Base-by-base conservation (phyloP, 495 filamentous ascomycete species). In the Penicillium pulvis region DNA sequence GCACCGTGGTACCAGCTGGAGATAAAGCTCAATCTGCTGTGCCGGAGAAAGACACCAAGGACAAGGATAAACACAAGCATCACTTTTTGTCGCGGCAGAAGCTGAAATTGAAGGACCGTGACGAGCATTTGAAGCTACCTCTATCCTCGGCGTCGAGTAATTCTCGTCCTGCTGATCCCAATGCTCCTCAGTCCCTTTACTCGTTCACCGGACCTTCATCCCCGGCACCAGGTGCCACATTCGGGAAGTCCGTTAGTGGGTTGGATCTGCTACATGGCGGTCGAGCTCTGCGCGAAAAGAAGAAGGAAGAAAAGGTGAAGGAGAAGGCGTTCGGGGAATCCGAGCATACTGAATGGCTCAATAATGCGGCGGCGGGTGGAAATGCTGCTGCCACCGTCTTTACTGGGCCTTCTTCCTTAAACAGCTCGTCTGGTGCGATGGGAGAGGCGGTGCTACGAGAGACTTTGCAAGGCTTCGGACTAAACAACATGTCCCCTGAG, bases 31-130 rank as follows among this genome's bases (percentile, higher is more conserved):
- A 72, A 10, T 52, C 62, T 20, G 59, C 60, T 4, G 59, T 58
- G 2, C 64, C 64, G 36, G 71, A 75, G 16, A 74, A 77, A 55
- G 72, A 76, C 0, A 73, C 75, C 48, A 76, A 73, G 45, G 71
- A 72, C 1, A 71, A 73, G 64, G 85, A 90, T 45, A 90, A 89
- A 67, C 85, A 89, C 63, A 87, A 85, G 60, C 87, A 87, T 61
- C 89, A 97, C 66, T 97, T 98, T 68, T 68, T 98, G 51, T 92
- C 91, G 3, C 82, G 94, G 46, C 91, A 95, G 75, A 97, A 97
- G 72, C 83, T 97, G 69, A 97, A 95, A 71, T 74, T 93, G 20
- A 93, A 88, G 64, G 88, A 88, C 53, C 87, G 85, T 57, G 91
- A 95, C 52, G 88, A 93, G 53, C 85, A 93, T 61, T 72, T 65